phyloP scores from a whole-genome alignment of 257 asterid species.

The Anisodus acutangulus region DNA sequence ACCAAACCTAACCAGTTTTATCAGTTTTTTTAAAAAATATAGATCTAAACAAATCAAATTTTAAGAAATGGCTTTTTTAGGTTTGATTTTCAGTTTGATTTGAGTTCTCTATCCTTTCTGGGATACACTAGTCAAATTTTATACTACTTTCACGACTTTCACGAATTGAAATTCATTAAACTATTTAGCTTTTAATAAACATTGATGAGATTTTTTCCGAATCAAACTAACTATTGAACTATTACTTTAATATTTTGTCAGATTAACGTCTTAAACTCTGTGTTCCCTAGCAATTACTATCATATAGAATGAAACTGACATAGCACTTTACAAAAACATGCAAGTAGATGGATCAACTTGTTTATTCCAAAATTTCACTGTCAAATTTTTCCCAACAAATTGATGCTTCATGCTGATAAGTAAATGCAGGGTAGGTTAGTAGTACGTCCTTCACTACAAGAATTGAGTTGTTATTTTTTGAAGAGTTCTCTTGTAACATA shows the following conservation, averaged over 20 bases:
- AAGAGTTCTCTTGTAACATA: constrained; percentile 20
- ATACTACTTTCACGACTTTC: not conserved
- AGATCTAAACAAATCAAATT: constrained; percentile 10
- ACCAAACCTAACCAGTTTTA: no score
- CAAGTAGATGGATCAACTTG: not conserved
- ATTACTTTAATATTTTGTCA: no score
- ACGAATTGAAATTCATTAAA: constrained; percentile 3
- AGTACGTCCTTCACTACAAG: not conserved
- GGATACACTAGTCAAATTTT: not conserved
- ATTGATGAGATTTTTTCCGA: not conserved
- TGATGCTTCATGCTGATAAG: not conserved
- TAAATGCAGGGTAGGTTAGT: not conserved
- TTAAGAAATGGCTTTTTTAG: not conserved
- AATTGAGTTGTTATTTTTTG: not conserved
- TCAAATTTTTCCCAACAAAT: not conserved
- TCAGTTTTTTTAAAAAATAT: not conserved
- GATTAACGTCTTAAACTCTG: not conserved
- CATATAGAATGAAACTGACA: not conserved
- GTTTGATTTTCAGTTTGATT: not conserved
- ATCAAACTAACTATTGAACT: no score
- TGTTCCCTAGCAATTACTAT: not conserved
- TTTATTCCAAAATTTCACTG: not conserved
- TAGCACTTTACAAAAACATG: not conserved
- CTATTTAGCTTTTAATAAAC: not conserved
- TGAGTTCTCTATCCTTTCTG: not conserved